Base-by-base conservation (phyloP, 1,284 basidiomycete species). In the Austroboletus niveus region DNA sequence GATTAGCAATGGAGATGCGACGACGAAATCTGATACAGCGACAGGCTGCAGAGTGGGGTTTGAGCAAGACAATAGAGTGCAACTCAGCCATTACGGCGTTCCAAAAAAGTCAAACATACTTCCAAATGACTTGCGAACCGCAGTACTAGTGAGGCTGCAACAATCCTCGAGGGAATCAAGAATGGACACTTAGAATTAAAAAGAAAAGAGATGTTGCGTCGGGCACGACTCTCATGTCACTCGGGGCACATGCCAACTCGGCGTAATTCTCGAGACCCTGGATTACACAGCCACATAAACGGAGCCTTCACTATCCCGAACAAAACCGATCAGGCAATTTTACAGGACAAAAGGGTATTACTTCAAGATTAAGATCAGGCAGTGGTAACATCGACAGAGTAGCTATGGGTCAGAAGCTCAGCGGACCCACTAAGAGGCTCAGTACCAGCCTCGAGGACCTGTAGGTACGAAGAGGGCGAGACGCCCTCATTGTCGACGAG, bases 361-460 rank as follows among this genome's bases (percentile, higher is more conserved):
- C 47, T 29, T 32, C 45, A 49, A 29, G 14, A 35, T 5, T 6
- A 8, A 8, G 7, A 12, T 14, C 49, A 58, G 20, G 20, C 20
- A 15, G 45, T 47, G 15, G 36, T 51, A 47, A 72, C 64, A 24
- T 63, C 60, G 48, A 75, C 72, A 47, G 66, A 68, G 55, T 71
- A 78, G 36, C 56, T 67, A 20, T 61, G 61, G 31, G 67, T 78
- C 49, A 75, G 54, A 34, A 78, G 64, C 38, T 66, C 67, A 32
- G 77, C 78, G 11, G 62, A 60, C 17, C 78, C 78, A 32, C 64
- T 71, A 60, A 78, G 78, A 1, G 76, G 65, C 55, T 78, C 77
- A 3, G 74, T 77, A 8, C 78, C 78, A 5, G 76, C 63, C 59
- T 78, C 75, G 24, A 80, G 72, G 10, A 68, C 60, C 66, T 80